Base-by-base conservation (phyloP, 768 basidiomycete genomes). In the Termitomyces sp. region DNA sequence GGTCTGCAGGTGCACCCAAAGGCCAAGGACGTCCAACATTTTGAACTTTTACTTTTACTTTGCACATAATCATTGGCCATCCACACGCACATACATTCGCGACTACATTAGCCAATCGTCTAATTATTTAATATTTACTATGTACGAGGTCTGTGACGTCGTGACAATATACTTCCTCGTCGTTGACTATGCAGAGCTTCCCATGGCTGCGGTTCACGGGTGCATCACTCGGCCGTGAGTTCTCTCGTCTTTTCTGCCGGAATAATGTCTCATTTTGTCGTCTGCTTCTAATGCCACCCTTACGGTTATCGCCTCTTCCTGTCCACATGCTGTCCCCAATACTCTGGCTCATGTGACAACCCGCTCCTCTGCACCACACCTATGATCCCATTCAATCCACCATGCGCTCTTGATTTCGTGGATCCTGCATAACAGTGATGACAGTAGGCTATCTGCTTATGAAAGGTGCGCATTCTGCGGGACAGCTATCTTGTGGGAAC, bases 171-270 rank as follows among this genome's bases (percentile, higher is more conserved):
- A 28, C 2, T 20, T 40, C 33, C 40, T 47, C 52, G 22, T 53
- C 42, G 36, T 32, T 48, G 42, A 68, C 44, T 32, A 83, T 83
- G 77, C 67, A 72, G 63, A 73, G 70, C 57, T 85, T 84, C 70
- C 84, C 84, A 32, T 86, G 84, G 84, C 67, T 75, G 63, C 80
- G 78, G 67, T 73, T 85, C 62, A 73, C 79, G 18, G 73, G 75
- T 5, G 63, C 73, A 52, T 75, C 82, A 5, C 57, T 76, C 55
- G 75, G 77, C 58, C 65, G 83, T 85, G 65, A 70, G 83, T 82
- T 54, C 81, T 53, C 38, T 49, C 42, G 22, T 59, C 28, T 40
- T 54, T 33, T 55, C 53, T 49, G 43, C 51, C 56, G 48, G 54
- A 54, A 24, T 58, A 24, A 54, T 43, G 43, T 60, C 59, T 59